phyloP scores from a whole-genome alignment of 352 stramenopile genomes.

The Globisporangium cederbergense region DNA sequence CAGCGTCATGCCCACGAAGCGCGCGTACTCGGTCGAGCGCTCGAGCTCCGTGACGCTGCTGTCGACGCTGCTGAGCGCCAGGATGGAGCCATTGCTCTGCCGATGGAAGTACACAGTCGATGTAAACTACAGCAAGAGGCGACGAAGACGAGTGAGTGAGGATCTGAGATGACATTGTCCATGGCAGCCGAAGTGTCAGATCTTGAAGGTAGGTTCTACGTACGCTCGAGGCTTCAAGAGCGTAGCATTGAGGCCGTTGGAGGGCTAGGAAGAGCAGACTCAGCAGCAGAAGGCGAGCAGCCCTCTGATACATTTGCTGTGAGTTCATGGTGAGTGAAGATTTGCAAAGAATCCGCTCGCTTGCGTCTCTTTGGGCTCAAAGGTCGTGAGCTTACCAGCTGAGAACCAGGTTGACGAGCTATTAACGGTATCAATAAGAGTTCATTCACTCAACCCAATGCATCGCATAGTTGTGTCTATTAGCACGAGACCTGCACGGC shows the following conservation, averaged over 20 bases:
- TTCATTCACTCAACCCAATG: neutral
- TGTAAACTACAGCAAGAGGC: conserved; percentile 16
- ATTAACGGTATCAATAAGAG: neutral
- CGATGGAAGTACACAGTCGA: conserved; percentile 69
- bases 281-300: neutral
- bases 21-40: conserved; percentile 32
- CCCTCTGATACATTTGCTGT: neutral
- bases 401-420: neutral
- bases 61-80: conserved; percentile 41
- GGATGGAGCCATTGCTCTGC: conserved; percentile 47
- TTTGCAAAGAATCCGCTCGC: no score
- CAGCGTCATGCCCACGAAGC: conserved; percentile 43
- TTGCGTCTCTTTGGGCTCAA: neutral
- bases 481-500: conserved; percentile 57
- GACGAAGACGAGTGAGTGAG: no score
- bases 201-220: neutral
- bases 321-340: neutral
- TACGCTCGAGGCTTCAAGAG: neutral
- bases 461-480: neutral
- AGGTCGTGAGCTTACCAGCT: neutral
- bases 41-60: conserved; percentile 31
- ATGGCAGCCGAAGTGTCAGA: neutral
- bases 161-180: neutral
- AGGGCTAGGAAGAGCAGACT: neutral
- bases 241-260: neutral